Conservation (phyloP, 257 asterid species). For the Salvia miltiorrhiza region DNA sequence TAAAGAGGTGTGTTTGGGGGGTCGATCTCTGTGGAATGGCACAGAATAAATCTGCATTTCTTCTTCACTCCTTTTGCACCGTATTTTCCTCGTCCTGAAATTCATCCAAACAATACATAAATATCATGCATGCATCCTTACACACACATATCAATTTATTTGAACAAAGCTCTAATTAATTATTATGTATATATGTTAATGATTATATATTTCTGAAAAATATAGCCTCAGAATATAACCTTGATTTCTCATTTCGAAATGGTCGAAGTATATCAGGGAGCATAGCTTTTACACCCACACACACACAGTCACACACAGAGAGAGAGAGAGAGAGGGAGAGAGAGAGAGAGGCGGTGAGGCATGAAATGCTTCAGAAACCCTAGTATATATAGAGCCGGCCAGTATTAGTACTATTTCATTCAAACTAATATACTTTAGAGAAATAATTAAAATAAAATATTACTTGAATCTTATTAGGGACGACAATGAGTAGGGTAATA, state of each 20-base stretch:
- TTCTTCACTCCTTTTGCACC: slow-evolving; percentile 22
- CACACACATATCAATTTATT: background rate
- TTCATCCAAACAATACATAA: background rate
- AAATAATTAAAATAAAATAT: no score
- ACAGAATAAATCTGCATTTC: slow-evolving; percentile 20
- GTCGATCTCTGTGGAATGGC: slow-evolving; percentile 33
- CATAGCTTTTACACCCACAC: slow-evolving; percentile 7
- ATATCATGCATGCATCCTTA: background rate
- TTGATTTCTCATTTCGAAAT: slow-evolving; percentile 42
- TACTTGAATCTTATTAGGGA: no score
- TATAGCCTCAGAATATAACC: slow-evolving; percentile 20
- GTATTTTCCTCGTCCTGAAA: slow-evolving; percentile 29
- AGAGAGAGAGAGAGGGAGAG: background rate
- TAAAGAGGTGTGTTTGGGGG: slow-evolving; percentile 17
- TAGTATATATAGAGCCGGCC: slow-evolving; percentile 9
- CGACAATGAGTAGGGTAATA: no score
- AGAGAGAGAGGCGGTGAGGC: slow-evolving; percentile 7
- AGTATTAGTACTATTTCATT: background rate
- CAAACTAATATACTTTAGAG: no score
- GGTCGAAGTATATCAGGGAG: slow-evolving; percentile 32
- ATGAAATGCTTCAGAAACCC: background rate
- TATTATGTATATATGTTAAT: no score
- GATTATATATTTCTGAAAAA: no score
- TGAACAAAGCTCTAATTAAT: background rate
- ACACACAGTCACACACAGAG: background rate